Percentiles rank a stretch among this genome's conserved stretches.
phyloP scores from a whole-genome alignment of 805 yeast genomes.

The Yamadazyma sp. region DNA sequence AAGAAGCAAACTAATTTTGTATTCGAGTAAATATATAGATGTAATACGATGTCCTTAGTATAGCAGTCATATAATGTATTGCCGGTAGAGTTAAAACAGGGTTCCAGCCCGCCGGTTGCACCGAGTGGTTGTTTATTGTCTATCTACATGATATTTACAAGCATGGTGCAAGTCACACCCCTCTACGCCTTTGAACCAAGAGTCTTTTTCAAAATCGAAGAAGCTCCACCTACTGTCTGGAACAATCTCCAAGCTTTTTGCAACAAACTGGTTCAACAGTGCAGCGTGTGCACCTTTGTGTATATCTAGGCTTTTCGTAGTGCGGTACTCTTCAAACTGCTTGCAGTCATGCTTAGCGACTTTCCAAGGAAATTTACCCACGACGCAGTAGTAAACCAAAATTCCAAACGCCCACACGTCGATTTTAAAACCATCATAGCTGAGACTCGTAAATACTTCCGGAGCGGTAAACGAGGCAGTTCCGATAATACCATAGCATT shows the following conservation, averaged over 20 bases:
- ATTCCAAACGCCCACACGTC: slow-evolving; percentile 56
- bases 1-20: too few species aligned
- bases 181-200: neutral
- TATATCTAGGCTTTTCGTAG: neutral
- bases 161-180: too few species aligned
- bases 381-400: slow-evolving; percentile 32
- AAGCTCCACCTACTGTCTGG: neutral
- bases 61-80: too few species aligned
- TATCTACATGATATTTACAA: too few species aligned
- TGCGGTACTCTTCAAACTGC: neutral
- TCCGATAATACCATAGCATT: slow-evolving; percentile 48
- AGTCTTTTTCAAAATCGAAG: neutral
- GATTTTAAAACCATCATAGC: slow-evolving; percentile 40
- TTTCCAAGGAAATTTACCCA: slow-evolving; percentile 48
- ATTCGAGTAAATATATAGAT: too few species aligned
- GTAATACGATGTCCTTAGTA: too few species aligned
- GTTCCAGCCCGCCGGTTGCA: too few species aligned
- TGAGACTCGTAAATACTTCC: slow-evolving; percentile 37
- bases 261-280: neutral
- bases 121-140: too few species aligned
- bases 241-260: neutral
- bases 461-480: slow-evolving; percentile 48
- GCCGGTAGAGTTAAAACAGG: too few species aligned
- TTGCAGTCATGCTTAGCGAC: slow-evolving; percentile 26
- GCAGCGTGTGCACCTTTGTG: neutral